Conservation (phyloP, 495 filamentous ascomycete species). For the Aspergillus incahuasiensis region DNA sequence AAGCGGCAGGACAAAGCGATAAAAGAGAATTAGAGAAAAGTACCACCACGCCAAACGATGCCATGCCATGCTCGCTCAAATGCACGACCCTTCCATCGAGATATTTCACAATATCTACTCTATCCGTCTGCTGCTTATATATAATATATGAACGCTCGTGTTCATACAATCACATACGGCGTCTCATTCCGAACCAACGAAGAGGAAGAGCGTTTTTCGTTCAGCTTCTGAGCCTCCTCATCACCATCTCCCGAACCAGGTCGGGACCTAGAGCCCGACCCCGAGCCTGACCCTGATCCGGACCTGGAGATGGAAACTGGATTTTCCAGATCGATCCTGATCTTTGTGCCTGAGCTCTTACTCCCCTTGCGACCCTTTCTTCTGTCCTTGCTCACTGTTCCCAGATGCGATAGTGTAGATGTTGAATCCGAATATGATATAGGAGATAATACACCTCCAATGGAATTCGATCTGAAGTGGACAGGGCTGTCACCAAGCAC, state of each 20-base stretch:
- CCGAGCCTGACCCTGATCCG: neutral
- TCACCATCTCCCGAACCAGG: neutral
- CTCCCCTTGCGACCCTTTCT: neutral
- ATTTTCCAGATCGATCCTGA: neutral
- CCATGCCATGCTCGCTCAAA: conserved; percentile 1
- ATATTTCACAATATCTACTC: neutral
- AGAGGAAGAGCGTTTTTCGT: neutral
- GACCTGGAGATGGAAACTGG: neutral
- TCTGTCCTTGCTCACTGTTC: neutral
- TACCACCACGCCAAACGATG: neutral
- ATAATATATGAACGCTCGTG: neutral
- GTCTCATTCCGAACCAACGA: conserved; percentile 11
- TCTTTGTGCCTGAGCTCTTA: neutral
- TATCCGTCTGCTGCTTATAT: neutral
- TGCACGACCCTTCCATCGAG: neutral
- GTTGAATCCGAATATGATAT: neutral
- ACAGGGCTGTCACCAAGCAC: neutral
- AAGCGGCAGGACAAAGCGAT: no score
- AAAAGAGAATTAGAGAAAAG: neutral
- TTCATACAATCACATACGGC: conserved; percentile 13
- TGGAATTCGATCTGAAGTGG: neutral
- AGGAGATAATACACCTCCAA: neutral
- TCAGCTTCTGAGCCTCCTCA: neutral
- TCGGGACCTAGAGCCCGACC: neutral
- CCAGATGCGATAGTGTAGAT: neutral